Evolutionary conservation across 495 filamentous ascomycete species (phyloP), one percentile per base, ranked within the genome.

Genomic region (Hyaloscypha finlandica): DNA sequence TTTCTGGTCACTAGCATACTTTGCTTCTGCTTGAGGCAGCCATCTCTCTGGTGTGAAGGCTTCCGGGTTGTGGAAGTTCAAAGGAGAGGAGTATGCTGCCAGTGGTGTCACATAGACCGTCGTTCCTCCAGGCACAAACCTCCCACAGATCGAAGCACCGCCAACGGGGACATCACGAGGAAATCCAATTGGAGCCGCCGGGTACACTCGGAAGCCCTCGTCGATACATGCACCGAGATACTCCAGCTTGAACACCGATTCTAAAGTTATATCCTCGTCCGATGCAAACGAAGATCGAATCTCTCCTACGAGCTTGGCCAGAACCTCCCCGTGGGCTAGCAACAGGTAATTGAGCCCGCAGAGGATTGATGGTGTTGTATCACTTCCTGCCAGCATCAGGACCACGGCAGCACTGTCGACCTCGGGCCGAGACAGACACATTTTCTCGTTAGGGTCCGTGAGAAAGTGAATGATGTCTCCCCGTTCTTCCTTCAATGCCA

Each of bases 121-220:
- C 14, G 42, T 48, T 48, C 86, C 86, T 0, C 70, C 77, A 2
- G 88, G 86, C 29, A 90, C 71, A 61, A 69, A 74, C 39, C 85
- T 75, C 53, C 82, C 84, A 66, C 84, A 83, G 65, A 92, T 80
- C 19, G 75, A 79, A 5, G 83, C 76, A n/a, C 62, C 35, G 29
- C 59, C 58, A 6, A n/a, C 14, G 3, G 66, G 61, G 16, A 61
- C 52, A 1, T 33, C 30, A 33, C 66, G 61, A 3, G 66, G 66
- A n/a, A 68, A 55, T 25, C 61, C 61, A 14, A 39, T 45, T 3
- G 61, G 61, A 55, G 59, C 48, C 6, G 61, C 19, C 2, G 61
- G 42, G 35, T 64, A 59, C 55, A 64, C 35, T 20, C 66, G 9
- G 22, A 64, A 61, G 2, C 61, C 77, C 66, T 80, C 78, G 63